Evolutionary conservation across 257 asterid genomes (phyloP).

Genomic region (Paulownia fortunei): DNA sequence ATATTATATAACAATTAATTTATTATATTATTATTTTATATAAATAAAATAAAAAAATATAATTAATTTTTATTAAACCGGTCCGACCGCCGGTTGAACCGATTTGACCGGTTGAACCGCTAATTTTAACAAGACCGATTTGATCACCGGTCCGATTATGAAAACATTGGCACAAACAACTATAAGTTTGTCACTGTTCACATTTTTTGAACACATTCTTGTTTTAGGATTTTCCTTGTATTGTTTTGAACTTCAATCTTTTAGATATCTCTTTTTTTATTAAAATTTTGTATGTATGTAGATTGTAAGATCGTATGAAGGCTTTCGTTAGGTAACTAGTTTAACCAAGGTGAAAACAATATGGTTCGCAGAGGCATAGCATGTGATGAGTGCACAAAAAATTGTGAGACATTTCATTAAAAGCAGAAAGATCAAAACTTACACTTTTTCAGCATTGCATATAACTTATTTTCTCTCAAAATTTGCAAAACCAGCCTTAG

Average conservation of each 20-base stretch:
- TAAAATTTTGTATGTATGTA: neutral
- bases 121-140: too few relatives aligned
- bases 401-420: constrained; percentile 13
- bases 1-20: too few relatives aligned
- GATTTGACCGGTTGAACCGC: too few relatives aligned
- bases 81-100: too few relatives aligned
- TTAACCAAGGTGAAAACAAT: neutral
- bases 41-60: too few relatives aligned
- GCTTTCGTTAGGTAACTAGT: neutral
- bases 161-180: too few relatives aligned
- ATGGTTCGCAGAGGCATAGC: constrained; percentile 26
- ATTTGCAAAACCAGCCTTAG: too few relatives aligned
- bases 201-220: constrained; percentile 9
- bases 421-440: constrained; percentile 11
- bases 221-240: neutral
- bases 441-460: too few relatives aligned
- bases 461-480: too few relatives aligned
- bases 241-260: neutral
- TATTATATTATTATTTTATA: too few relatives aligned
- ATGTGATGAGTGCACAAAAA: neutral
- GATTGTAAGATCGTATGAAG: neutral
- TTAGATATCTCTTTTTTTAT: neutral
- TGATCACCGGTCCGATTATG: too few relatives aligned
- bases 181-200: neutral
- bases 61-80: too few relatives aligned